These are phyloP conservation scores for Afroboletus lepidellus DNA, from an alignment of 1,284 basidiomycete genomes.

Conservation along the genomic window DNA sequence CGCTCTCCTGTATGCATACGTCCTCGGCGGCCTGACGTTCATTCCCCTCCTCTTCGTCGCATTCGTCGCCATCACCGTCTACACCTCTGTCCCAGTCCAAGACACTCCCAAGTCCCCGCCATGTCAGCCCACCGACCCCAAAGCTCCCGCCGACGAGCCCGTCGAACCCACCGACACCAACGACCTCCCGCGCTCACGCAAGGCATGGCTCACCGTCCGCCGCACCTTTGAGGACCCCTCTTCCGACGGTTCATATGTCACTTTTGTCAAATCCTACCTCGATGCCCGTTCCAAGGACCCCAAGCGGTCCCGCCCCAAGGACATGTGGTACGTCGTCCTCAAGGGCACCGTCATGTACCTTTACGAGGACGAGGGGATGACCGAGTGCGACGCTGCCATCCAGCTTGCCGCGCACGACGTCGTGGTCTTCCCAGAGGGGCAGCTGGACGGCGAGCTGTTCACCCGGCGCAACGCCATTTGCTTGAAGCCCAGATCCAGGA, in stretches of 20 bases:
- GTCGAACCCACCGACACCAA: conserved; percentile 41
- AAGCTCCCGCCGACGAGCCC: too few species aligned
- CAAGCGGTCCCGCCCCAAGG: conserved; percentile 75
- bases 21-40: conserved; percentile 86
- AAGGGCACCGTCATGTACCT: conserved; percentile 88
- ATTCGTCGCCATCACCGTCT: conserved; percentile 60
- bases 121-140: conserved; percentile 29
- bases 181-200: conserved; percentile 64
- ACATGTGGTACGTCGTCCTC: conserved; percentile 85
- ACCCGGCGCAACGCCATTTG: conserved; percentile 86
- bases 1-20: conserved; percentile 74
- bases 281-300: conserved; percentile 77
- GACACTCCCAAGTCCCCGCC: conserved; percentile 38
- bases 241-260: conserved; percentile 65
- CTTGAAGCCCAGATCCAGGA: conserved; percentile 53
- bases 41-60: conserved; percentile 68
- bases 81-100: conserved; percentile 70
- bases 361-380: conserved; percentile 87
- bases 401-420: conserved; percentile 77
- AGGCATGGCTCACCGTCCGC: conserved; percentile 85
- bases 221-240: conserved; percentile 71
- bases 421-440: conserved; percentile 67
- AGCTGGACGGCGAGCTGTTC: conserved; percentile 83
- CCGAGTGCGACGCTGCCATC: conserved; percentile 83
- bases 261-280: conserved; percentile 67